phyloP scores from a whole-genome alignment of 352 stramenopile species.

The Thraustochytrium striatum region DNA sequence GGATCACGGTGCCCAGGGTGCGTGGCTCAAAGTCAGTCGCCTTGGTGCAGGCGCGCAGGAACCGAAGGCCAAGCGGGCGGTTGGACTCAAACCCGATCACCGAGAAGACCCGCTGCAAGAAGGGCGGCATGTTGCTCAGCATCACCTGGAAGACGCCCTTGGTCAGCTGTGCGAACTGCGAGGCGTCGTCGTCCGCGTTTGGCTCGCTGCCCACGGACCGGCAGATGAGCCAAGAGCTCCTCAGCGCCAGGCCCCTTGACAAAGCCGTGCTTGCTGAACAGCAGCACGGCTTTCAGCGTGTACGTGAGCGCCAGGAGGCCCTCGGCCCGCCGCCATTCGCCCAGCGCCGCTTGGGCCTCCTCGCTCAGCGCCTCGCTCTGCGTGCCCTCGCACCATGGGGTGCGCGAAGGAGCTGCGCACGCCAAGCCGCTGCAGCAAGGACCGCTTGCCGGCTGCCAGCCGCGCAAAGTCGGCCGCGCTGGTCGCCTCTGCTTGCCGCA shows the following conservation, averaged over 20 bases:
- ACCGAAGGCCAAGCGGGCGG: neutral
- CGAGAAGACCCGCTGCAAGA: slow-evolving; percentile 34
- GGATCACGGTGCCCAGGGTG: slow-evolving; percentile 14
- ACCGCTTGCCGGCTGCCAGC: neutral
- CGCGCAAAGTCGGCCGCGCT: neutral
- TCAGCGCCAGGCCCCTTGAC: neutral
- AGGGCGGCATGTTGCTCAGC: slow-evolving; percentile 16
- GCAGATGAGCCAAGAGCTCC: neutral
- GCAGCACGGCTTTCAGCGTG: neutral
- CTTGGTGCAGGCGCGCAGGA: neutral
- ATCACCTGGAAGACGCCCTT: slow-evolving; percentile 10
- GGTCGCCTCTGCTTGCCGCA: neutral
- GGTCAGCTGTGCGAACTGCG: slow-evolving; percentile 7
- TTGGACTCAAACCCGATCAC: slow-evolving; percentile 26
- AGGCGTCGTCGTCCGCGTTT: neutral
- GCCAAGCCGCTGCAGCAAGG: neutral
- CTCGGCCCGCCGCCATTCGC: neutral
- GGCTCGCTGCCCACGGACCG: neutral
- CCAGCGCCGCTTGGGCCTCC: neutral
- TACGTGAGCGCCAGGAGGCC: slow-evolving; percentile 16
- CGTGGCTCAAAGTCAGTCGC: slow-evolving; percentile 5
- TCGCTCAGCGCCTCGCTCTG: neutral
- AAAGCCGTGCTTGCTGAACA: slow-evolving; percentile 5
- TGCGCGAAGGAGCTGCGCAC: neutral
- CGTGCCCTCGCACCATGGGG: neutral